Percentiles rank a stretch among this genome's conserved stretches.
These are phyloP conservation scores for Agaricus bisporus DNA, from an alignment of 768 basidiomycete genomes.

Conservation along the genomic window DNA sequence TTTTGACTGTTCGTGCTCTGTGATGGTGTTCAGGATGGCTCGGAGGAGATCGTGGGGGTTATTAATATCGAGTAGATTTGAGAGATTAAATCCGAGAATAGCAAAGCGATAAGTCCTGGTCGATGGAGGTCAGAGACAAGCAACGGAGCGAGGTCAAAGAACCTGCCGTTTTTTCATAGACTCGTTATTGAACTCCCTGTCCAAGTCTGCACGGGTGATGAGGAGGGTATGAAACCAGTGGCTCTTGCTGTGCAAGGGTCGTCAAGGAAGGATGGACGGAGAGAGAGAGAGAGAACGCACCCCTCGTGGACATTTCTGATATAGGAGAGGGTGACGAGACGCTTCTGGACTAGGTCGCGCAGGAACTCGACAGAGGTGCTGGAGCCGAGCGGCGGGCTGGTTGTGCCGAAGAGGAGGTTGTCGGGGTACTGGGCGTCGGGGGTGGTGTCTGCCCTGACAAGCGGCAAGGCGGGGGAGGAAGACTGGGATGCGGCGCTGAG, in stretches of 20 bases:
- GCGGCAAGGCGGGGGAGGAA: slow-evolving; percentile 31
- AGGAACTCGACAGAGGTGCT: slow-evolving; percentile 76
- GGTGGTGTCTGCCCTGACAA: slow-evolving; percentile 49
- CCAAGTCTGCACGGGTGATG: slow-evolving; percentile 67
- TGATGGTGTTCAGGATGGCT: slow-evolving; percentile 62
- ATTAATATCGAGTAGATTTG: slow-evolving; percentile 73
- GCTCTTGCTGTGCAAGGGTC: slow-evolving; percentile 44
- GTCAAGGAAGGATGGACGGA: slow-evolving; percentile 5
- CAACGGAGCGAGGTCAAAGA: background rate
- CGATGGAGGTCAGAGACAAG: slow-evolving; percentile 1
- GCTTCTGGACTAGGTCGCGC: slow-evolving; percentile 74
- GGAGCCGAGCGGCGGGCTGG: slow-evolving; percentile 44
- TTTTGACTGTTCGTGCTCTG: slow-evolving; percentile 74
- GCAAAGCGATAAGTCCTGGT: slow-evolving; percentile 76
- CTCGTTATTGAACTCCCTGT: slow-evolving; percentile 64
- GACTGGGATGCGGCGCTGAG: slow-evolving; percentile 21
- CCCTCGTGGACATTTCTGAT: slow-evolving; percentile 83
- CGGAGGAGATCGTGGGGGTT: slow-evolving; percentile 77
- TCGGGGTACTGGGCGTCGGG: slow-evolving; percentile 60
- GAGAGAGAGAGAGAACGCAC: slow-evolving; percentile 34
- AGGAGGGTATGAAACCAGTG: slow-evolving; percentile 90
- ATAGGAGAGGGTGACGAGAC: slow-evolving; percentile 81
- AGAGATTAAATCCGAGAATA: slow-evolving; percentile 81
- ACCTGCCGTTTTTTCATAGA: slow-evolving; percentile 74
- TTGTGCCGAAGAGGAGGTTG: slow-evolving; percentile 28